Evolutionary conservation across 768 basidiomycete genomes (phyloP), one percentile per base, ranked within the genome.

Genomic region (Epithele typhae): DNA sequence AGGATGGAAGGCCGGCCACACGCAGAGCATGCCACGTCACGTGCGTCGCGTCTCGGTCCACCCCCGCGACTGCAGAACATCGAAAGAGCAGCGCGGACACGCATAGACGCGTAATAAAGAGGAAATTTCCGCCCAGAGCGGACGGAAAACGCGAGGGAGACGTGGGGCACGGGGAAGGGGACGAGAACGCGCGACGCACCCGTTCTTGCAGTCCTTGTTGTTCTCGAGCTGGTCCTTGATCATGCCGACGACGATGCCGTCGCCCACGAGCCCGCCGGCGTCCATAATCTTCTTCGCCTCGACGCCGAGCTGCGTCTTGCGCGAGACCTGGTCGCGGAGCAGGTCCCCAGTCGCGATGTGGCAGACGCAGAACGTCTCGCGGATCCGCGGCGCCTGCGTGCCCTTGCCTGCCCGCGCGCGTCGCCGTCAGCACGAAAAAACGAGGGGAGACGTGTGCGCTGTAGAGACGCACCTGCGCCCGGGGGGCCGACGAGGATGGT

Each of bases 331-430:
- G 53, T 92, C 90, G 40, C 96, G 87, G 48, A 99, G 77, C 92
- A 99, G 95, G 73, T 99, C 96, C 17, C 96, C 96, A 24, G 96
- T 99, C 21, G 96, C 95, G 58, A 99, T 74, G 72, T 99, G 96
- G 75, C 96, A 99, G 37, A 99, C 82, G 63, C 92, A 94, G 75
- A 88, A 99, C 61, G 89, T 79, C 53, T 92, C 84, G 43, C 85
- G 82, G 72, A 99, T 93, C 64, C 76, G 79, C 5, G 96, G 95
- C 0, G 93, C 96, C 68, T 99, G 96, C 3, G 96, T 99, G 22
- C 96, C 96, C 77, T 99, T 99, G 56, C 95, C 95, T 96, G 62
- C 23, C 46, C 18, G 30, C 43, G 40, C 21, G 22, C 14, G 17
- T 1, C 19, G 11, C 12, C 27, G 25, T 14, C 27, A 7, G 27